Conservation (phyloP, 371 early-diverging fungal genomes). For the Basidiobolus meristosporus region DNA sequence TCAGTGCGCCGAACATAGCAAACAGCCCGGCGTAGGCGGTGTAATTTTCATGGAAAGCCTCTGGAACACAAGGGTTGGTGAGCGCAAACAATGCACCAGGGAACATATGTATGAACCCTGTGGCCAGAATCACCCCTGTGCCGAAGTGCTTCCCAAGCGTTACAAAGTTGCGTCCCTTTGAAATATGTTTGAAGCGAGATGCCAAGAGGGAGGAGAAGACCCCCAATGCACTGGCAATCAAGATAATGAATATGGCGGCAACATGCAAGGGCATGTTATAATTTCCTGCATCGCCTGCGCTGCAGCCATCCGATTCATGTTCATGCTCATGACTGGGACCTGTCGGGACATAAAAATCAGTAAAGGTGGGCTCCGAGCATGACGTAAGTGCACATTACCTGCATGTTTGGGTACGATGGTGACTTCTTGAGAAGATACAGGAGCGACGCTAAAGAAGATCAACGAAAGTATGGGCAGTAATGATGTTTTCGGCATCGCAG, state of each 20-base stretch:
- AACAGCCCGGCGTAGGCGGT: slow-evolving; percentile 22
- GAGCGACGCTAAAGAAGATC: no score
- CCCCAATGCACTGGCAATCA: slow-evolving; percentile 4
- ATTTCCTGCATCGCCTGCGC: slow-evolving; percentile 4
- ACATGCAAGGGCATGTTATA: slow-evolving; percentile 28
- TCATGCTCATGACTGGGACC: no score
- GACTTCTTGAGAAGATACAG: no score
- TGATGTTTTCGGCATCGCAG: no score
- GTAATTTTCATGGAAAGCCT: slow-evolving; percentile 14
- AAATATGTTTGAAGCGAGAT: background rate
- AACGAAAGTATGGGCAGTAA: no score
- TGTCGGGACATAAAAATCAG: no score
- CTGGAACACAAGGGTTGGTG: slow-evolving; percentile 18
- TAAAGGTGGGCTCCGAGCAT: no score
- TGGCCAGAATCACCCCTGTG: slow-evolving; percentile 61
- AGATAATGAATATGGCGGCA: slow-evolving; percentile 27
- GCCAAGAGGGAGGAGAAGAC: background rate
- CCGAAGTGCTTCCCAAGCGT: slow-evolving; percentile 36
- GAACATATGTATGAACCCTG: slow-evolving; percentile 53
- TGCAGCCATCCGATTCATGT: no score
- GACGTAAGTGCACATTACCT: no score
- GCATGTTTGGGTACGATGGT: no score
- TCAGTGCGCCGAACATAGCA: slow-evolving; percentile 26
- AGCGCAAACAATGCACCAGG: slow-evolving; percentile 18
- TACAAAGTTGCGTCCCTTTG: background rate